phyloP scores from a whole-genome alignment of 2,329 filamentous ascomycete species.

The Acephala macrosclerotiorum region DNA sequence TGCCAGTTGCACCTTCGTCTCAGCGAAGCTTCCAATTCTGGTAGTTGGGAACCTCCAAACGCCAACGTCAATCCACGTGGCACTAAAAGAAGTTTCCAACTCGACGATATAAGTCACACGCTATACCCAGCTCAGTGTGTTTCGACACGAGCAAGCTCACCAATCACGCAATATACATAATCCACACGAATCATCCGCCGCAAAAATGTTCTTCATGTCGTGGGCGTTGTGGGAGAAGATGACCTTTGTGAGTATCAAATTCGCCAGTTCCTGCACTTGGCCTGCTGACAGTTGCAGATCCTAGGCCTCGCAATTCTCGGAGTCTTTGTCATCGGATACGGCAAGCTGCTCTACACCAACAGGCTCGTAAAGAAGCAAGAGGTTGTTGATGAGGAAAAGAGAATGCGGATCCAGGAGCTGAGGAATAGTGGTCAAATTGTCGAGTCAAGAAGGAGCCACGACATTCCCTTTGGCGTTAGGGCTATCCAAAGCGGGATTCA shows the following conservation, averaged over 20 bases:
- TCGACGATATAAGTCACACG: background rate
- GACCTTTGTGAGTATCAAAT: constrained; percentile 74
- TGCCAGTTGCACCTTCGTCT: constrained; percentile 7
- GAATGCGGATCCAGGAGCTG: constrained; percentile 59
- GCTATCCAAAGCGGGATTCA: constrained; percentile 85
- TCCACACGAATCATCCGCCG: constrained; percentile 6
- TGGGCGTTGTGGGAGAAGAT: constrained; percentile 91
- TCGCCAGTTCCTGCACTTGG: background rate
- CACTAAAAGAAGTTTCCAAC: background rate
- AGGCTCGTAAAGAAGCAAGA: constrained; percentile 63
- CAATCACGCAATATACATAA: background rate
- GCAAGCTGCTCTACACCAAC: constrained; percentile 71
- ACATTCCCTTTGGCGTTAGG: constrained; percentile 85
- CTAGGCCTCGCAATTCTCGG: constrained; percentile 74
- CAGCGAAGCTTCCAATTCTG: background rate
- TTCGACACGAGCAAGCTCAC: background rate
- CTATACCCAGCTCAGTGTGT: background rate
- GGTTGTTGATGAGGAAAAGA: constrained; percentile 71
- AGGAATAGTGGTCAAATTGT: constrained; percentile 56
- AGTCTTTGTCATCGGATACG: constrained; percentile 72
- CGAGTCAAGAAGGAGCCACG: constrained; percentile 51
- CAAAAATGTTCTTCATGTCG: constrained; percentile 63
- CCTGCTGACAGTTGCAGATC: constrained; percentile 57
- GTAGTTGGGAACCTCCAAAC: constrained; percentile 4
- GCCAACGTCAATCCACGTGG: background rate